A percentile compares a stretch with the other conserved stretches of the same genome.
These are phyloP conservation scores for Ceriops tagal DNA, from an alignment of 345 rosid species.

Conservation along the genomic window DNA sequence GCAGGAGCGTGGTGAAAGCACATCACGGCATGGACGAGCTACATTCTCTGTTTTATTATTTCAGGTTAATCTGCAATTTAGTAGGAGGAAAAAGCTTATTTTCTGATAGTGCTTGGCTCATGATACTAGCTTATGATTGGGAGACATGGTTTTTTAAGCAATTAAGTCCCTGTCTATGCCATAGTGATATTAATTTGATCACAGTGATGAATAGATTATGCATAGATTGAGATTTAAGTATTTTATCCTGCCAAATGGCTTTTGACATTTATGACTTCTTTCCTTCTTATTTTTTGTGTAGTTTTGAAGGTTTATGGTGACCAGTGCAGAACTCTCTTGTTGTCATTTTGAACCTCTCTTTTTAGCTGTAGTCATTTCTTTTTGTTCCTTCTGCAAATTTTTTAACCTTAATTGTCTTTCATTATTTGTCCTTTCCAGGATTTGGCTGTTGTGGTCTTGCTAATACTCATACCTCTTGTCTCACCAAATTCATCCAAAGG, in stretches of 20 bases:
- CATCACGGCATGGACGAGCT: constrained; percentile 99
- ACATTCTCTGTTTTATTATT: constrained; percentile 95
- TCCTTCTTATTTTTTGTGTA: not conserved
- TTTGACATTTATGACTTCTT: not conserved
- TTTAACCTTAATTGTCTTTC: constrained; percentile 3
- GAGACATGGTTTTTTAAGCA: constrained; percentile 21
- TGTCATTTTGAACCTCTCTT: no score
- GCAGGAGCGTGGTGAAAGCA: constrained; percentile 98
- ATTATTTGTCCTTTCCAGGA: constrained; percentile 53
- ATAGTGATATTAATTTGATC: constrained; percentile 2
- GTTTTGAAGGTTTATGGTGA: no score
- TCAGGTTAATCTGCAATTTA: constrained; percentile 53
- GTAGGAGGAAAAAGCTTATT: not conserved
- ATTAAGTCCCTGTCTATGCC: constrained; percentile 1
- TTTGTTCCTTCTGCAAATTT: not conserved
- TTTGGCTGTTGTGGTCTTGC: constrained; percentile 95
- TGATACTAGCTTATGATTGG: constrained; percentile 10
- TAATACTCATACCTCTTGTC: constrained; percentile 95
- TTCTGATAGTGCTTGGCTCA: not conserved
- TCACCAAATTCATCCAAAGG: constrained; percentile 98
- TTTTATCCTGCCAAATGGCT: not conserved
- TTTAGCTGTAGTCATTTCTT: no score
- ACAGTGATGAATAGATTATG: not conserved
- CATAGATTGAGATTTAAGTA: no score
- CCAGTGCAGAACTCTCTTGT: no score